These are phyloP conservation scores for Stromatinia cepivora DNA, from an alignment of 2,329 filamentous ascomycete genomes.

Conservation along the genomic window DNA sequence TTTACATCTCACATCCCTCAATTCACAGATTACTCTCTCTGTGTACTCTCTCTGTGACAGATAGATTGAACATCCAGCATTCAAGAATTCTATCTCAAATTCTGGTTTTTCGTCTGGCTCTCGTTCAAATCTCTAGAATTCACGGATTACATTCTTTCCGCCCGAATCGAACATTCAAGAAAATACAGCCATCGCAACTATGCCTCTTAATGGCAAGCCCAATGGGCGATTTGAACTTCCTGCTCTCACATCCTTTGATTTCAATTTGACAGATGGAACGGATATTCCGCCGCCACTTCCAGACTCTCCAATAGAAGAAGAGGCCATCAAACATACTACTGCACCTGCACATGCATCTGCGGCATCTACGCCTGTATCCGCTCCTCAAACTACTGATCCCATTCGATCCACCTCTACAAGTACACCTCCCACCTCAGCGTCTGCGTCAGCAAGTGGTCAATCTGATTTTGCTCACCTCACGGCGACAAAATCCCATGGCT, in stretches of 20 bases:
- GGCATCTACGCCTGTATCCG: background rate
- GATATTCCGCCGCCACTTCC: conserved; percentile 42
- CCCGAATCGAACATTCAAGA: background rate
- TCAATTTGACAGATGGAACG: conserved; percentile 42
- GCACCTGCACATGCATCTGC: conserved; percentile 23
- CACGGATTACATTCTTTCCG: background rate
- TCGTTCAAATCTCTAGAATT: background rate
- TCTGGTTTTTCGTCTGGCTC: background rate
- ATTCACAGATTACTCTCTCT: background rate
- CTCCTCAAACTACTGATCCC: background rate
- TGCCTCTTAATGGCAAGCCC: conserved; percentile 36
- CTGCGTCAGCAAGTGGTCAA: conserved; percentile 15
- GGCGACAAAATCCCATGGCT: conserved; percentile 1
- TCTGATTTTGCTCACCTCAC: conserved; percentile 7
- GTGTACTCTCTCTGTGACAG: background rate
- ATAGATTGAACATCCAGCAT: background rate
- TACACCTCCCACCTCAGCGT: background rate
- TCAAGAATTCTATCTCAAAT: background rate
- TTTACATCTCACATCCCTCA: no score
- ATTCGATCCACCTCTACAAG: background rate
- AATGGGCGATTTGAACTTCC: conserved; percentile 41
- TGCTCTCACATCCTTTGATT: conserved; percentile 38
- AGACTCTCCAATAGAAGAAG: conserved; percentile 40
- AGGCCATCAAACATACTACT: conserved; percentile 24
- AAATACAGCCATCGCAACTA: conserved; percentile 18